Base-by-base conservation (phyloP, 2,329 filamentous ascomycete genomes). In the Apiospora phragmitis region DNA sequence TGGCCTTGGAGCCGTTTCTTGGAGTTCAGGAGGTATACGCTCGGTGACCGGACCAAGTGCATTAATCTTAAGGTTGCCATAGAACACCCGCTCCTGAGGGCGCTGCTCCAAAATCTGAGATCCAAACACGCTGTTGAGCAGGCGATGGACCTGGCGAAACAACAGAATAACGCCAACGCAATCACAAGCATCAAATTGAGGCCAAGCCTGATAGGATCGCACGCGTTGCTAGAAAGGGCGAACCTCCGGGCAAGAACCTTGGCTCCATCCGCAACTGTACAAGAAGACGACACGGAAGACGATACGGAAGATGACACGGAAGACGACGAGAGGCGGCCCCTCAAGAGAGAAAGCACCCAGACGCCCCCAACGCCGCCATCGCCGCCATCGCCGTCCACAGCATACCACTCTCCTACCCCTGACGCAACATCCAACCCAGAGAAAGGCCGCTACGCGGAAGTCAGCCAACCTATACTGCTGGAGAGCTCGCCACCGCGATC, bases 1-100 rank as follows among this genome's bases (percentile, higher is more conserved):
- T 78, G 76, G 76, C 51, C 49, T 0, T 74, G 73, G 47, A 11
- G 68, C 1, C 65, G 73, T 42, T 78, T 76, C 65, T 49, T 70
- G 0, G 43, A 35, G 1, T 78, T 78, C 59, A 71, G 49, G 21
- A 9, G 5, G 4, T 78, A 78, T 62, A 72, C 74, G 1, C 67
- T 77, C 1, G n/a, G 65, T 5, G 49, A 67, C 14, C 65, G 42
- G 0, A 73, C 75, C 6, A 55, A 55, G 49, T 55, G 49, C 49
- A 29, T 55, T 2, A 14, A 29, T 14, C 49, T 55, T 14, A 14
- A 7, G 11, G 18, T 32, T 4, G 49, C 49, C 4, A 32, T 18
- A 14, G 14, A 55, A 14, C 49, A 55, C 26, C 14, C 26, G 11
- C 49, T 55, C 49, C 24, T 55, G 26, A 26, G 49, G 16, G 26